A percentile compares a stretch with the other conserved stretches of the same genome.
Evolutionary conservation across 768 basidiomycete genomes (phyloP).

Genomic region (Pleurotus tuber-regium): DNA sequence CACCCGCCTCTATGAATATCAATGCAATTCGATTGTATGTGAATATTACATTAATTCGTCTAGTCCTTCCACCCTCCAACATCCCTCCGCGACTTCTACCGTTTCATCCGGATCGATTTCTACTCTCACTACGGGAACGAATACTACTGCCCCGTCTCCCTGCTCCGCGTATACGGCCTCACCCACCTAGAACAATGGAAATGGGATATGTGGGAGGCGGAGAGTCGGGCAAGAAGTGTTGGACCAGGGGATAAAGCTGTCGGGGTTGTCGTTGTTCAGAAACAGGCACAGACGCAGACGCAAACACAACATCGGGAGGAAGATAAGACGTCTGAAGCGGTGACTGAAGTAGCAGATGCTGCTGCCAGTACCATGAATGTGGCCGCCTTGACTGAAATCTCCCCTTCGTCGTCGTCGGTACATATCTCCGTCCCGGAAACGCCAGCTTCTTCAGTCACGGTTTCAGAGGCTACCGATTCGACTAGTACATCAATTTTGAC

Average conservation of each 20-base stretch:
- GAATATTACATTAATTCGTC: too few relatives aligned
- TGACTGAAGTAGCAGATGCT: too few relatives aligned
- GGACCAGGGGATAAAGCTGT: slow-evolving; percentile 28
- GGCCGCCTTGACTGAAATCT: too few relatives aligned
- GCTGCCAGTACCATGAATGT: too few relatives aligned
- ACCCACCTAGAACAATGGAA: slow-evolving; percentile 97
- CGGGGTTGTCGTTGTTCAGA: slow-evolving; percentile 6
- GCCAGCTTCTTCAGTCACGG: too few relatives aligned
- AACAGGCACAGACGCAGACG: background rate
- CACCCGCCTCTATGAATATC: too few relatives aligned
- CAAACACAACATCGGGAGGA: too few relatives aligned
- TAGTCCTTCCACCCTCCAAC: slow-evolving; percentile 79
- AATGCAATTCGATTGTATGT: too few relatives aligned
- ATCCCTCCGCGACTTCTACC: slow-evolving; percentile 81
- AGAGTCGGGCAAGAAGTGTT: slow-evolving; percentile 51
- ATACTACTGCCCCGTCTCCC: slow-evolving; percentile 93
- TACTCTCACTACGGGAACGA: slow-evolving; percentile 91
- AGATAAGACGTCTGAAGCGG: too few relatives aligned
- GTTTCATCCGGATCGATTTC: slow-evolving; percentile 93
- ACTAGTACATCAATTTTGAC: background rate
- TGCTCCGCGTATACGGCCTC: slow-evolving; percentile 91
- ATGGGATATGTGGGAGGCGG: slow-evolving; percentile 80
- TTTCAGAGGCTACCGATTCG: too few relatives aligned
- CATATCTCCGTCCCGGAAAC: too few relatives aligned
- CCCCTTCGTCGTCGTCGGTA: too few relatives aligned